These are phyloP conservation scores for Lablab purpureus DNA, from an alignment of 306 rosid genomes.

Conservation along the genomic window DNA sequence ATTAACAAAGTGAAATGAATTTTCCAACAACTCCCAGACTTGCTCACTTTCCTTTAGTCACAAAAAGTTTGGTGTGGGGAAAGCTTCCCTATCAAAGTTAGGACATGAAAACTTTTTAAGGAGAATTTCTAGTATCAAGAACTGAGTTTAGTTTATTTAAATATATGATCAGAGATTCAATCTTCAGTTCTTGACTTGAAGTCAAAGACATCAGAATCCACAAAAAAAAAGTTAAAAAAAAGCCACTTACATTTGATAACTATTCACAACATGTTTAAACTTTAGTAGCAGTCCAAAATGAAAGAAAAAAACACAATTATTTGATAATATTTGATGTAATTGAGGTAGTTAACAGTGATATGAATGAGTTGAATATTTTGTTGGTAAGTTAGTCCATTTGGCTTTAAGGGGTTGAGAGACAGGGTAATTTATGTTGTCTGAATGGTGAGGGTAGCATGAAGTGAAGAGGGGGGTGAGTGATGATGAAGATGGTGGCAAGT, in stretches of 20 bases:
- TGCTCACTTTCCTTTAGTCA: neutral
- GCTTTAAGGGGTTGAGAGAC: neutral
- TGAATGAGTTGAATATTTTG: too few relatives aligned
- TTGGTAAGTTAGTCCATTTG: too few relatives aligned
- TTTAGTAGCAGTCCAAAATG: too few relatives aligned
- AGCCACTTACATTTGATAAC: too few relatives aligned
- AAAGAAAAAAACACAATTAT: too few relatives aligned
- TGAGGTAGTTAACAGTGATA: too few relatives aligned
- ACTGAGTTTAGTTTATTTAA: neutral
- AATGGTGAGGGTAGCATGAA: slow-evolving; percentile 25
- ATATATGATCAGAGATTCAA: too few relatives aligned
- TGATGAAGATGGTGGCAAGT: slow-evolving; percentile 51
- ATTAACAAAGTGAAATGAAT: slow-evolving; percentile 19
- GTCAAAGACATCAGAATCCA: too few relatives aligned
- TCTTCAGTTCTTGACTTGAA: too few relatives aligned
- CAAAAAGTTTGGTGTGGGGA: neutral
- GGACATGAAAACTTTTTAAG: neutral
- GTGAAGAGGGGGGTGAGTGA: slow-evolving; percentile 47
- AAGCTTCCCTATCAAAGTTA: neutral
- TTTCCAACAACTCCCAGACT: neutral
- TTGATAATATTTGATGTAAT: too few relatives aligned
- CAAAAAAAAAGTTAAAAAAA: too few relatives aligned
- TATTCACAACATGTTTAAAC: too few relatives aligned
- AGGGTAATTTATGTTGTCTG: slow-evolving; percentile 41
- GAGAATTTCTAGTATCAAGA: neutral